Base-by-base conservation (phyloP, 805 yeast species). In the Jamesozyma lodderae region DNA sequence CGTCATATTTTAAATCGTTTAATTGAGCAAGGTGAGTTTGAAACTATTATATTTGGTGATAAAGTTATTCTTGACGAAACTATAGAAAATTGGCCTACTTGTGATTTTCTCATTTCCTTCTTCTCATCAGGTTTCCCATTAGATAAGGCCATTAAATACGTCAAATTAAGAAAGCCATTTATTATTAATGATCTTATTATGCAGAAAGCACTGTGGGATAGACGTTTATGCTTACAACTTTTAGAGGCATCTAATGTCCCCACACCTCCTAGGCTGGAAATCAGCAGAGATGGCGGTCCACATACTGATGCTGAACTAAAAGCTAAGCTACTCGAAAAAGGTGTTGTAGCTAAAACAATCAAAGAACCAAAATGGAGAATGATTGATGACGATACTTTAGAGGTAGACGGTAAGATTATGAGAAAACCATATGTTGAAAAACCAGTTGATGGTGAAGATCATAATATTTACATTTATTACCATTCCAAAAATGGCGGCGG, bases 361-460 rank as follows among this genome's bases (percentile, higher is more conserved):
- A 64, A 67, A 11, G 95, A 85, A 57, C 92, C 94, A 0, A 57
- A 61, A 9, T 86, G 95, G 90, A 70, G 70, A 47, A 86, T 92
- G 97, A 63, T 82, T 20, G 94, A 85, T 56, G 92, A 82, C 38
- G 94, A 90, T 43, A 79, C 95, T 2, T 66, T 81, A 32, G 72
- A 72, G 42, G 92, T 83, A 17, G 75, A 82, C 48, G 96, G 94
- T 7, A 60, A 73, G 50, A 65, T 67, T 7, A 65, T 92, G 65
- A 69, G 68, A 29, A 92, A 92, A 57, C 99, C 99, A 6, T 92
- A 79, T 68, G 98, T 92, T 24, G 99, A 92, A 60, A 92, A 92
- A 51, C 99, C 99, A 1, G 97, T 88, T 3, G 96, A 92, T 60
- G 99, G 99, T 38, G 99, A 92, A 63, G 96, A 92, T 62, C 99